Percentiles rank a stretch among this genome's conserved stretches.
Evolutionary conservation across 768 basidiomycete genomes (phyloP).

Genomic region (Lyophyllum atratum): DNA sequence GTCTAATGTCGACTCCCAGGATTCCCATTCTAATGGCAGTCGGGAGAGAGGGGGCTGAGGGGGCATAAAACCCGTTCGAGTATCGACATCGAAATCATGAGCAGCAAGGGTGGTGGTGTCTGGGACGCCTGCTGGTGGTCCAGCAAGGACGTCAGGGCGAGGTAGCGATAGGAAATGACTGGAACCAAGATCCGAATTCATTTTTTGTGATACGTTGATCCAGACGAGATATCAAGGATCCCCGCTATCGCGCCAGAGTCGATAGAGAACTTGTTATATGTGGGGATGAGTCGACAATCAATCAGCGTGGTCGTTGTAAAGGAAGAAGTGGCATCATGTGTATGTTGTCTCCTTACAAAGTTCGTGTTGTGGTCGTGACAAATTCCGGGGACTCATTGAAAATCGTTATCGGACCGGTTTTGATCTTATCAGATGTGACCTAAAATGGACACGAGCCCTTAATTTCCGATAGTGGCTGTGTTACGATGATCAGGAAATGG

Average conservation of each 20-base stretch:
- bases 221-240: background rate
- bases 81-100: slow-evolving; percentile 91
- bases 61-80: slow-evolving; percentile 90
- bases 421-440: background rate
- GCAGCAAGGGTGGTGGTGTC: slow-evolving; percentile 42
- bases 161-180: slow-evolving; percentile 20
- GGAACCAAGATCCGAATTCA: slow-evolving; percentile 13
- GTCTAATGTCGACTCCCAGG: slow-evolving; percentile 70
- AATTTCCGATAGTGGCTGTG: slow-evolving; percentile 1
- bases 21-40: slow-evolving; percentile 62
- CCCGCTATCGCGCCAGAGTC: background rate
- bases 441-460: background rate
- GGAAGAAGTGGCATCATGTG: background rate
- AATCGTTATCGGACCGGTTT: background rate
- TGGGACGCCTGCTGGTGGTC: slow-evolving; percentile 15
- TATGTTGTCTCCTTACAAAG: background rate
- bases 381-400: background rate
- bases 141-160: slow-evolving; percentile 17
- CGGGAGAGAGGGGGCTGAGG: slow-evolving; percentile 67
- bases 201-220: background rate
- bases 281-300: background rate
- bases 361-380: background rate
- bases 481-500: background rate
- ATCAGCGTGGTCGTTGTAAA: background rate
- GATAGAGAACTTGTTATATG: background rate